A percentile compares a stretch with the other conserved stretches of the same genome.
Conservation (phyloP, 176 grass and related monocot species). For the Poa pratensis region DNA sequence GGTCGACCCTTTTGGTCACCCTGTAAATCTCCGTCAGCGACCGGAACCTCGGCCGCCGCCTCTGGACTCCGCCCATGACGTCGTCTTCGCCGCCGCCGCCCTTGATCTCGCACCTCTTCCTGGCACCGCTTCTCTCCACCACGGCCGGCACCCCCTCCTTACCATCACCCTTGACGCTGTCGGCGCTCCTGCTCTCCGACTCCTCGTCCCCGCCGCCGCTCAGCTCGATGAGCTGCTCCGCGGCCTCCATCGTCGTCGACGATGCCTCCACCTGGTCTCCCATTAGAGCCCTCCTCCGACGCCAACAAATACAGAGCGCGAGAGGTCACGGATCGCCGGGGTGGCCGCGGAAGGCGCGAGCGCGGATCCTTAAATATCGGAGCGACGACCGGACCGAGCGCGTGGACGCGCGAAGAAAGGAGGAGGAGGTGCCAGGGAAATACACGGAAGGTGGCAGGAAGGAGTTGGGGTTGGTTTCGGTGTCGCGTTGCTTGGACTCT, state of each 20-base stretch:
- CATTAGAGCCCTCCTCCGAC: background rate
- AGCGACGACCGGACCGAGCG: background rate
- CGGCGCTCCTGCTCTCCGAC: slow-evolving; percentile 32
- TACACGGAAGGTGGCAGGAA: slow-evolving; percentile 51
- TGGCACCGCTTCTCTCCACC: slow-evolving; percentile 17
- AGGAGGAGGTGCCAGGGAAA: slow-evolving; percentile 40
- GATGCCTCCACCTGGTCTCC: background rate
- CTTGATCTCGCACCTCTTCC: background rate
- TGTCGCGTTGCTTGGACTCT: slow-evolving; percentile 39
- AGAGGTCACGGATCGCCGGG: background rate
- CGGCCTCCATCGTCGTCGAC: slow-evolving; percentile 50
- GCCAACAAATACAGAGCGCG: background rate
- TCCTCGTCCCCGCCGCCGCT: slow-evolving; percentile 33
- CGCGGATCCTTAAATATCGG: slow-evolving; percentile 49
- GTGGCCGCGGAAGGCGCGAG: background rate
- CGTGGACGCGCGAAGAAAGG: no score
- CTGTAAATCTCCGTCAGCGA: slow-evolving; percentile 48
- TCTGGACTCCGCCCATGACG: slow-evolving; percentile 5
- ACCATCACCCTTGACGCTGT: background rate
- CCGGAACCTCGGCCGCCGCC: slow-evolving; percentile 50
- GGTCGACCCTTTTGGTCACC: background rate
- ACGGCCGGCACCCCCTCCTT: background rate
- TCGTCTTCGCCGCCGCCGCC: background rate
- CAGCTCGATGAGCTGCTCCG: slow-evolving; percentile 65
- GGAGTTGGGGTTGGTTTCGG: background rate